These are phyloP conservation scores for Tetracladium maxilliforme DNA, from an alignment of 2,329 filamentous ascomycete genomes.

Conservation along the genomic window DNA sequence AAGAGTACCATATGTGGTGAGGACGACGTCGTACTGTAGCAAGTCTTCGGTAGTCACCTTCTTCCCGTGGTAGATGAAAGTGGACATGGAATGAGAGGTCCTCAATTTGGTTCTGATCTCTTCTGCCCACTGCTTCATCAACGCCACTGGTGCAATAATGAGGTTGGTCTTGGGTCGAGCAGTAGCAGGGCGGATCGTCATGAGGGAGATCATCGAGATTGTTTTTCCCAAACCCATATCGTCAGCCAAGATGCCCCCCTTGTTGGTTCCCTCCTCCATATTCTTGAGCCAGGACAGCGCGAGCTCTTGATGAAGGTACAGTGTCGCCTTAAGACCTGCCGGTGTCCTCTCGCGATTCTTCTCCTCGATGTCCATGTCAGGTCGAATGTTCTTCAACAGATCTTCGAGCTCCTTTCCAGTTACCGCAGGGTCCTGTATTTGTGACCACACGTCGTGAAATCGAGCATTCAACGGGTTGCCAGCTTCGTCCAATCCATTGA, in stretches of 20 bases:
- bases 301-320: constrained; percentile 74
- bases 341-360: constrained; percentile 56
- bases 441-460: too few species aligned
- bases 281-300: constrained; percentile 64
- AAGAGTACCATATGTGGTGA: constrained; percentile 67
- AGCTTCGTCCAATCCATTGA: constrained; percentile 1
- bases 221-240: constrained; percentile 82
- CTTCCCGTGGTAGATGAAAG: constrained; percentile 53
- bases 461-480: constrained; percentile 7
- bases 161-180: constrained; percentile 52
- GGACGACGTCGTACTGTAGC: constrained; percentile 54
- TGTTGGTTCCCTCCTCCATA: constrained; percentile 56
- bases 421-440: constrained; percentile 32
- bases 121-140: constrained; percentile 73
- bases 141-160: constrained; percentile 65
- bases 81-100: constrained; percentile 38
- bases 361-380: constrained; percentile 49
- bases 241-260: constrained; percentile 64
- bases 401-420: constrained; percentile 54
- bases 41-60: constrained; percentile 45
- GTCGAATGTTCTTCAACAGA: constrained; percentile 57
- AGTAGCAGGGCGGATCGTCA: constrained; percentile 41
- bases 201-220: constrained; percentile 61
- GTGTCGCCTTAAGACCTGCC: constrained; percentile 45
- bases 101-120: constrained; percentile 63